Base-by-base conservation (phyloP, 371 early-diverging fungal species). In the Dipsacomyces acuminosporus region DNA sequence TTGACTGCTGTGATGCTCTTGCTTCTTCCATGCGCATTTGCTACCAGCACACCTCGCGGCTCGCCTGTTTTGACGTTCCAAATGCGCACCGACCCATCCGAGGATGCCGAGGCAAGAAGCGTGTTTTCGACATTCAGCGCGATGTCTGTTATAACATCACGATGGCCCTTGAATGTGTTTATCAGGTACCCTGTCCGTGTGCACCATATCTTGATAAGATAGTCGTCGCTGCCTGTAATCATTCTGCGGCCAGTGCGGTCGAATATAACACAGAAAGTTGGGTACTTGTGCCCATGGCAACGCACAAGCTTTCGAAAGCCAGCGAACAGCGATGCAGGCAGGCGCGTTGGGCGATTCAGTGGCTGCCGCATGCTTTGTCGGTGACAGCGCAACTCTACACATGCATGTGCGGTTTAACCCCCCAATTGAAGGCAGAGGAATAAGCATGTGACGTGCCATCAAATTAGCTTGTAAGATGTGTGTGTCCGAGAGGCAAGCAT, bases 201-300 rank as follows among this genome's bases (percentile, higher is more conserved):
- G 62, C 88, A 86, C 93, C 93, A 94, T 9, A 91, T 78, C 54
- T 91, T 93, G 56, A 92, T 84, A 18, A 93, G 70, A 30, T 80
- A 83, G 61, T 94, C 94, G 61, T 94, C 94, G 64, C 90, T 87
- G 34, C 86, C 85, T 1, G 92, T 92, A 48, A 90, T 81, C 43
- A 89, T 76, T 9, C 89, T 76, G 40, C 74, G 65, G 24, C 86
- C 81, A 0, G 88, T 84, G 43, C 80, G 75, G 65, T 92, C 92
- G 57, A 90, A 90, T 18, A 80, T 74, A 8, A 83, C 73, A 56
- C 86, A 88, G 61, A 79, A 92, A 2, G 85, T 82, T 24, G 88
- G 80, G 48, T 74, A 79, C 26, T 84, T 76, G 69, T 92, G 92
- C 1, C 92, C 92, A 48, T 80, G 81, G 56, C 88, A 76, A 24